Evolutionary conservation across 2,329 filamentous ascomycete species (phyloP), one percentile per base, ranked within the genome.

Genomic region (Aureobasidium subglaciale): DNA sequence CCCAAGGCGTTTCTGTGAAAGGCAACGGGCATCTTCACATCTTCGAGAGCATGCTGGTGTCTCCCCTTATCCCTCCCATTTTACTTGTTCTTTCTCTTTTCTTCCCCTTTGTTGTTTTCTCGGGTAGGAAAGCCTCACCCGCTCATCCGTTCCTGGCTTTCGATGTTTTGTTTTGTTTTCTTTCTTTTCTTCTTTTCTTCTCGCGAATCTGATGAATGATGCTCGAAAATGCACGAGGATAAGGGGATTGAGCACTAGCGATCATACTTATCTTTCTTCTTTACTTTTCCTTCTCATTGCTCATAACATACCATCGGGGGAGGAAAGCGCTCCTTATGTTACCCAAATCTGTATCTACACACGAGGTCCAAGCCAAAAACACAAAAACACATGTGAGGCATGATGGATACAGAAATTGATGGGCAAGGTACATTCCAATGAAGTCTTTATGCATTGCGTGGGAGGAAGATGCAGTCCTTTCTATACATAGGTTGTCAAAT

Each of bases 121-220:
- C 6, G 24, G 46, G 34, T 32, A 38, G 46, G 46, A 50, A 50
- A 5, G 46, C 29, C 32, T 27, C 9, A 10, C 4, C 45, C 30
- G 13, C 9, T 49, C 10, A 16, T 34, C 27, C 35, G 20, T 11
- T 49, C 35, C 34, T 37, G 9, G 10, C 27, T 30, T 18, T 20
- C n/a, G 24, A 43, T 46, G 5, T 25, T 27, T 37, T 18, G 13
- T 11, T 49, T 20, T 49, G 29, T 37, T 49, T 49, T 49, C 32
- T 37, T 37, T 37, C 16, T 37, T 37, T 37, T 37, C 34, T 37
- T 37, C 34, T 37, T 37, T n/a, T 7, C 34, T 37, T n/a, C 13
- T n/a, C 16, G 45, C 45, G 45, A 45, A 48, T 37, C 45, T 48
- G 45, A 48, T 48, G 45, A 48, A 25, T 48, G 30, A 48, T 48